These are phyloP conservation scores for Ophiosphaerella korrae DNA, from an alignment of 2,329 filamentous ascomycete species.

Conservation along the genomic window DNA sequence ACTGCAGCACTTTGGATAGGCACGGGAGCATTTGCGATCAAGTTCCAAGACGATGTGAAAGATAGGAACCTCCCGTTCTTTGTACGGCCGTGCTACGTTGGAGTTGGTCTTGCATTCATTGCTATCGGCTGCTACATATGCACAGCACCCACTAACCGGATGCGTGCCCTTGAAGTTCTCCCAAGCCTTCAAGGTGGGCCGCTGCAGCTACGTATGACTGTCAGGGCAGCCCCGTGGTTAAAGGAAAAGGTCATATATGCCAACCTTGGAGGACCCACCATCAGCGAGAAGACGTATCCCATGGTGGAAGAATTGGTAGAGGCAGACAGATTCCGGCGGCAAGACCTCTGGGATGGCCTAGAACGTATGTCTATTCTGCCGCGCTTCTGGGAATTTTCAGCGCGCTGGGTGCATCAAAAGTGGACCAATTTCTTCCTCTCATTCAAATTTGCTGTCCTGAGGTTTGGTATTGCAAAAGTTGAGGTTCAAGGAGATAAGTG, in stretches of 20 bases:
- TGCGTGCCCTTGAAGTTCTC: constrained; percentile 37
- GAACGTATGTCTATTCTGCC: constrained; percentile 27
- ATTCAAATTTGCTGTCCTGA: constrained; percentile 43
- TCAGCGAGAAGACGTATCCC: constrained; percentile 40
- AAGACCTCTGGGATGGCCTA: constrained; percentile 35
- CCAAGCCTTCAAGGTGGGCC: constrained; percentile 36
- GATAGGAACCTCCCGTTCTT: constrained; percentile 38
- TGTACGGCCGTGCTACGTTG: constrained; percentile 40
- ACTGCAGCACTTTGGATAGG: constrained; percentile 30
- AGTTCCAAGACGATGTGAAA: constrained; percentile 38
- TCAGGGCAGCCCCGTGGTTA: constrained; percentile 28
- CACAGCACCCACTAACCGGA: constrained; percentile 36
- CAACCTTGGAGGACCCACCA: constrained; percentile 33
- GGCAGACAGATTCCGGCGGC: constrained; percentile 33
- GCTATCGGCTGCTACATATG: constrained; percentile 39
- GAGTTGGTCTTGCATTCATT: constrained; percentile 35
- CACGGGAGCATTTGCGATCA: constrained; percentile 36
- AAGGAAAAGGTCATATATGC: constrained; percentile 36
- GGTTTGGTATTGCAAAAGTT: constrained; percentile 39
- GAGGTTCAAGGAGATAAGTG: constrained; percentile 40
- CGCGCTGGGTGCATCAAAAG: constrained; percentile 42
- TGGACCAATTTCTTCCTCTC: constrained; percentile 44
- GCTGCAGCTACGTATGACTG: constrained; percentile 38
- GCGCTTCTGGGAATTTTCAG: constrained; percentile 33
- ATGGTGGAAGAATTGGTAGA: constrained; percentile 38